A percentile compares a stretch with the other conserved stretches of the same genome.
These are phyloP conservation scores for Caloboletus firmus DNA, from an alignment of 1,284 basidiomycete genomes.

Conservation along the genomic window DNA sequence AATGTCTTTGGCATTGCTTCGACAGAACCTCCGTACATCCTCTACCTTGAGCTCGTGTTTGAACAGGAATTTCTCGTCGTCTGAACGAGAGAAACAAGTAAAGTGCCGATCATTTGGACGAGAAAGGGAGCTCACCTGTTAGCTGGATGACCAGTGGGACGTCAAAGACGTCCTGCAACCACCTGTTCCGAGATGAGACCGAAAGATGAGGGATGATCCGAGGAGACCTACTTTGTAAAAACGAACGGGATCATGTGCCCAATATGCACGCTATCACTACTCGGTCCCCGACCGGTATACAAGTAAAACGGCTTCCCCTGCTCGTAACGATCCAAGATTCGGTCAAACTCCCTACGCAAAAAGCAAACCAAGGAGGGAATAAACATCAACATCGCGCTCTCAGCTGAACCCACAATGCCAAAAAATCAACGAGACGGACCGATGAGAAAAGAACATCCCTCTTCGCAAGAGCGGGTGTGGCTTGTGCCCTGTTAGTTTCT, in stretches of 20 bases:
- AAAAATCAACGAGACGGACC: slow-evolving; percentile 50
- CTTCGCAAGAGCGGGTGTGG: slow-evolving; percentile 92
- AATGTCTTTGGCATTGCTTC: slow-evolving; percentile 90
- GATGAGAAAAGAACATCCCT: slow-evolving; percentile 98
- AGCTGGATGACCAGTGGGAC: slow-evolving; percentile 94
- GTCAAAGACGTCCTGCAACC: slow-evolving; percentile 96
- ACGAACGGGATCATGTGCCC: slow-evolving; percentile 98
- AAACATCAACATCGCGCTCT: not conserved
- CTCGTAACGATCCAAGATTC: slow-evolving; percentile 94
- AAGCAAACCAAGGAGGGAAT: not conserved
- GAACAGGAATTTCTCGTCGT: slow-evolving; percentile 99
- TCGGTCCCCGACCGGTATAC: slow-evolving; percentile 97
- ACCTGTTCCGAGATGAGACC: slow-evolving; percentile 48
- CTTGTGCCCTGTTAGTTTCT: slow-evolving; percentile 84
- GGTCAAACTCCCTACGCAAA: slow-evolving; percentile 79
- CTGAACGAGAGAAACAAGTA: slow-evolving; percentile 40
- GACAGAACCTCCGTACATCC: slow-evolving; percentile 83
- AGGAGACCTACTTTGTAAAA: slow-evolving; percentile 82
- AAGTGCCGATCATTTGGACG: not conserved
- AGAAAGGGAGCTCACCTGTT: slow-evolving; percentile 57
- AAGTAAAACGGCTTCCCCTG: slow-evolving; percentile 97
- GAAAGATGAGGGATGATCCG: not conserved
- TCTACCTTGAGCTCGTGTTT: slow-evolving; percentile 92
- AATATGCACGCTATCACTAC: slow-evolving; percentile 96
- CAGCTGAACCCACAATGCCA: not conserved